phyloP scores from a whole-genome alignment of 805 yeast species.

The Pichia manshurica region DNA sequence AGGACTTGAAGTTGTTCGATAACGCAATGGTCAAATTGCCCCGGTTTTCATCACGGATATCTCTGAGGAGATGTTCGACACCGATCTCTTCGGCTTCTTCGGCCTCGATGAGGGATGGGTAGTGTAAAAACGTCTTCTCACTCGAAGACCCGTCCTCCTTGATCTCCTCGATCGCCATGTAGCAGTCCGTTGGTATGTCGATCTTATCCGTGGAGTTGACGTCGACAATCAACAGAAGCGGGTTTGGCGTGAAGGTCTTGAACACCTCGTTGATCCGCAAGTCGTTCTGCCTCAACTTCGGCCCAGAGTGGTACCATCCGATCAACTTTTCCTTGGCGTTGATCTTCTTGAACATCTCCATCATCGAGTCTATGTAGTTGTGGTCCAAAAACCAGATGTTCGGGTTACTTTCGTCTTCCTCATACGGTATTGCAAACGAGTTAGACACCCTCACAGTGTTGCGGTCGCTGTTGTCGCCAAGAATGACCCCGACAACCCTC shows the following conservation, averaged over 20 bases:
- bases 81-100: slow-evolving; percentile 99
- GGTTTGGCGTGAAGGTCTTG: slow-evolving; percentile 74
- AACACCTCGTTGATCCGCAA: slow-evolving; percentile 86
- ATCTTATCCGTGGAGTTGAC: slow-evolving; percentile 72
- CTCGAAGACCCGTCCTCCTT: slow-evolving; percentile 93
- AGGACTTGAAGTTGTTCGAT: slow-evolving; percentile 82
- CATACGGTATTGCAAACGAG: slow-evolving; percentile 95
- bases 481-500: slow-evolving; percentile 88
- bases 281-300: slow-evolving; percentile 82
- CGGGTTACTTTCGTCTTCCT: slow-evolving; percentile 88
- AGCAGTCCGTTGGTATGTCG: slow-evolving; percentile 95
- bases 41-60: slow-evolving; percentile 93
- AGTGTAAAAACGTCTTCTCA: slow-evolving; percentile 86
- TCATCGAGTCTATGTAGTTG: slow-evolving; percentile 92
- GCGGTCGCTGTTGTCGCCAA: slow-evolving; percentile 63
- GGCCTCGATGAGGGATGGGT: slow-evolving; percentile 89
- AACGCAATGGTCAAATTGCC: slow-evolving; percentile 83
- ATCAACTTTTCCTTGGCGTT: slow-evolving; percentile 93
- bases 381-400: slow-evolving; percentile 97
- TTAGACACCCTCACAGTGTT: slow-evolving; percentile 66
- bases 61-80: slow-evolving; percentile 92
- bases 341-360: slow-evolving; percentile 95
- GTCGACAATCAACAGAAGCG: slow-evolving; percentile 84
- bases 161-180: slow-evolving; percentile 88
- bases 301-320: slow-evolving; percentile 99